Evolutionary conservation across 805 yeast species (phyloP), one percentile per base, ranked within the genome.

Genomic region (Candida oleophila): DNA sequence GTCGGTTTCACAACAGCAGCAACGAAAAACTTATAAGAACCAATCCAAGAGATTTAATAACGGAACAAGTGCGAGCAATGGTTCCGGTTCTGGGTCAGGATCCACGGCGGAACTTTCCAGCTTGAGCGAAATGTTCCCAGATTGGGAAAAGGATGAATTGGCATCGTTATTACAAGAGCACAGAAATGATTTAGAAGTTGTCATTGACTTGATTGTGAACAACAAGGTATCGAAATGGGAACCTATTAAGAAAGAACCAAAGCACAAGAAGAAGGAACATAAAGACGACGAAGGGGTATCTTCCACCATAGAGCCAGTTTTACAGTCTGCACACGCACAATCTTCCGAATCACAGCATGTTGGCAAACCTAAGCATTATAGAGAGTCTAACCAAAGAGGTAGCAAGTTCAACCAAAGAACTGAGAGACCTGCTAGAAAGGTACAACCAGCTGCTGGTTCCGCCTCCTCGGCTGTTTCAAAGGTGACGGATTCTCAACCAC

Each of bases 211-310:
- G 65, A 91, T 94, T 67, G 84, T 95, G 47, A 87, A 89, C 51
- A 96, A 96, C 54, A 86, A 87, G 59, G 95, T 89, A 34, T 78
- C 86, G 55, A 89, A 87, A 68, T 92, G 98, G 97, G 97, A 89
- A 62, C 94, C 91, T 57, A 96, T 89, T 52, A 84, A 83, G 67
- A 87, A 87, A 40, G 86, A 83, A 65, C 80, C 78, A 48, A 74
- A 77, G 69, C 56, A 59, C 46, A 66, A 66, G 56, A 80, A 66
- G 71, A 63, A 66, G 52, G 70, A 65, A 22, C 52, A 55, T 34
- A 53, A 49, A 45, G 54, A 49, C 8, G 60, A 56, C 22, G 55
- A 52, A 12, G 18, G 48, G 45, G 34, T 44, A 28, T 9, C 35
- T 16, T 14, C 30, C 11, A 25, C 35, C 38, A 37, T 32, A 30